phyloP scores from a whole-genome alignment of 352 stramenopile species.

The Phytopythium aichiense region DNA sequence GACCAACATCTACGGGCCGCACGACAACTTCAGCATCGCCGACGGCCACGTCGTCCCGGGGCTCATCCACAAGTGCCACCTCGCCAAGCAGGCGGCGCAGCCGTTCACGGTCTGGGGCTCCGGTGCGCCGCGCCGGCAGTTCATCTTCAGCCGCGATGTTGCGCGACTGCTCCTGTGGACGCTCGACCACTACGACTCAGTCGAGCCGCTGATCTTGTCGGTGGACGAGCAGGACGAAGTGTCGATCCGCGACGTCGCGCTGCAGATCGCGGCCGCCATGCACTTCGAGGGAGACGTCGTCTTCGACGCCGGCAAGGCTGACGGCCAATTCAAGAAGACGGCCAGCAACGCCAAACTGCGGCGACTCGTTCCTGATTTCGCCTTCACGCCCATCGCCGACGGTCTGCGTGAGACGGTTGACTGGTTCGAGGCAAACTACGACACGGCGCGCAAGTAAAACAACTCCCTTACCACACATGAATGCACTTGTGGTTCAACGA shows the following conservation, averaged over 20 bases:
- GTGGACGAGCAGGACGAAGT: conserved; percentile 94
- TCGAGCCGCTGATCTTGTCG: conserved; percentile 96
- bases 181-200: conserved; percentile 69
- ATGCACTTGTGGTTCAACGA: background rate
- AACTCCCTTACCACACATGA: background rate
- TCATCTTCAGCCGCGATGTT: conserved; percentile 96
- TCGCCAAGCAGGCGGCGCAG: conserved; percentile 89
- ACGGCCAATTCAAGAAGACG: conserved; percentile 99
- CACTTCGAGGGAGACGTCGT: conserved; percentile 78
- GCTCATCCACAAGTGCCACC: conserved; percentile 98
- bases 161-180: conserved; percentile 91
- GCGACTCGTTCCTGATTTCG: conserved; percentile 80
- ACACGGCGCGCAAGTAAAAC: conserved; percentile 35
- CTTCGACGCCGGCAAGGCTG: conserved; percentile 93
- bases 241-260: conserved; percentile 93
- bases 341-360: conserved; percentile 96
- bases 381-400: conserved; percentile 94
- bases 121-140: conserved; percentile 95
- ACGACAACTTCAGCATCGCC: conserved; percentile 98
- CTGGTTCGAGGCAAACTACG: conserved; percentile 57
- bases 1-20: conserved; percentile 98
- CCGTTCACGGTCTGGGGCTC: conserved; percentile 95
- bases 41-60: conserved; percentile 97
- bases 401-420: conserved; percentile 51
- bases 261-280: conserved; percentile 72